phyloP scores from a whole-genome alignment of 2,329 filamentous ascomycete genomes.

The Westerdykella aurantiaca region DNA sequence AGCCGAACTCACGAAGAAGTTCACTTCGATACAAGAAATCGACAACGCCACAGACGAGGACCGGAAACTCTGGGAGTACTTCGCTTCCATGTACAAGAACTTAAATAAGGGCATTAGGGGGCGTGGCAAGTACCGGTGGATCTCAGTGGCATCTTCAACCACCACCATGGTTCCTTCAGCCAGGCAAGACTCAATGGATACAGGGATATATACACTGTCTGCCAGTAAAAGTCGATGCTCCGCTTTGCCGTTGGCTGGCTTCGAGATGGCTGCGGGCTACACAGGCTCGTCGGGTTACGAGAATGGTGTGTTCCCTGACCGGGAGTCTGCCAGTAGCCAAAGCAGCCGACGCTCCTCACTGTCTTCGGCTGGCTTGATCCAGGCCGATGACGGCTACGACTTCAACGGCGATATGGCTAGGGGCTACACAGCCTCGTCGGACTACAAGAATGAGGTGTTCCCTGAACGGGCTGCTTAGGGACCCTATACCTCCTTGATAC shows the following conservation, averaged over 20 bases:
- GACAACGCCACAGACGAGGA: constrained; percentile 63
- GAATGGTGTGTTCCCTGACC: too few relatives aligned
- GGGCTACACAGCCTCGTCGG: constrained; percentile 17
- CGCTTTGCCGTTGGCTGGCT: too few relatives aligned
- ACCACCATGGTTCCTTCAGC: constrained; percentile 15
- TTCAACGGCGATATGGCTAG: constrained; percentile 27
- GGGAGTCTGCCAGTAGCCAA: too few relatives aligned
- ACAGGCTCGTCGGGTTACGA: too few relatives aligned
- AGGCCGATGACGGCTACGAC: constrained; percentile 24
- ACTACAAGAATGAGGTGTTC: constrained; percentile 34
- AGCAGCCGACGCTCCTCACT: constrained; percentile 33
- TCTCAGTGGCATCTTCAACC: constrained; percentile 38
- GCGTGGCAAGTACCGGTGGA: constrained; percentile 75
- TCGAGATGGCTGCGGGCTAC: too few relatives aligned
- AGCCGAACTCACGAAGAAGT: constrained; percentile 62
- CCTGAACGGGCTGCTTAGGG: constrained; percentile 30
- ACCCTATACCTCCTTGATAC: too few relatives aligned
- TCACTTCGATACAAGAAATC: constrained; percentile 58
- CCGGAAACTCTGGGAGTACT: constrained; percentile 76
- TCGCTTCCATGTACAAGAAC: constrained; percentile 87
- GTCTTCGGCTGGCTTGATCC: constrained; percentile 24
- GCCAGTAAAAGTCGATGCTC: too few relatives aligned
- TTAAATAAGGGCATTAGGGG: constrained; percentile 98
- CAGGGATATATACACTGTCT: constrained; percentile 18
- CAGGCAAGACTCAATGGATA: constrained; percentile 13